These are phyloP conservation scores for Jaltomata sinuosa DNA, from an alignment of 257 asterid genomes.

Conservation along the genomic window DNA sequence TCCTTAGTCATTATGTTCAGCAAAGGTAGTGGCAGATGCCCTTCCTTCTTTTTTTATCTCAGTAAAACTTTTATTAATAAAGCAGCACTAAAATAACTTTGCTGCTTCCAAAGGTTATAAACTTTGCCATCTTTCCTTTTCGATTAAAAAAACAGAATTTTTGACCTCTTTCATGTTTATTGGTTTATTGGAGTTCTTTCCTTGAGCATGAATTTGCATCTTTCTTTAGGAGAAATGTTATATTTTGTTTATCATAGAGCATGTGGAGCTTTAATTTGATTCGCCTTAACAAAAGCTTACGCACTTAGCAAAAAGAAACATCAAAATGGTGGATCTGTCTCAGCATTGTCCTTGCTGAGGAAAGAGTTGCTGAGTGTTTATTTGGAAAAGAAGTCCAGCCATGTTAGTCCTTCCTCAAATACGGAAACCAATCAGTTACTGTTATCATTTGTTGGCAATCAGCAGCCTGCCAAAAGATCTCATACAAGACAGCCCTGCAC, in stretches of 20 bases:
- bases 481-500: constrained; percentile 24
- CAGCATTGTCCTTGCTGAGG: constrained; percentile 48
- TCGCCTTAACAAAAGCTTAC: constrained; percentile 45
- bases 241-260: constrained; percentile 1
- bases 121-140: background rate
- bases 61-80: background rate
- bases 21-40: background rate
- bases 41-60: background rate
- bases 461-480: constrained; percentile 30
- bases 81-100: background rate
- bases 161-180: background rate
- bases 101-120: background rate
- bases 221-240: background rate
- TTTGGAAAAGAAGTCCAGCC: constrained; percentile 40
- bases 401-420: constrained; percentile 36
- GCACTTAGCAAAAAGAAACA: constrained; percentile 63
- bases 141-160: background rate
- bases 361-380: constrained; percentile 58
- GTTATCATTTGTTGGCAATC: constrained; percentile 58
- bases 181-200: background rate
- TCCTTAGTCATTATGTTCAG: background rate
- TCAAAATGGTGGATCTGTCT: constrained; percentile 34
- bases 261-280: constrained; percentile 12
- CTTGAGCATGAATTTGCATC: background rate
- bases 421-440: constrained; percentile 51